These are phyloP conservation scores for Nevesoporus exiguus DNA, from an alignment of 768 basidiomycete species.

Conservation along the genomic window DNA sequence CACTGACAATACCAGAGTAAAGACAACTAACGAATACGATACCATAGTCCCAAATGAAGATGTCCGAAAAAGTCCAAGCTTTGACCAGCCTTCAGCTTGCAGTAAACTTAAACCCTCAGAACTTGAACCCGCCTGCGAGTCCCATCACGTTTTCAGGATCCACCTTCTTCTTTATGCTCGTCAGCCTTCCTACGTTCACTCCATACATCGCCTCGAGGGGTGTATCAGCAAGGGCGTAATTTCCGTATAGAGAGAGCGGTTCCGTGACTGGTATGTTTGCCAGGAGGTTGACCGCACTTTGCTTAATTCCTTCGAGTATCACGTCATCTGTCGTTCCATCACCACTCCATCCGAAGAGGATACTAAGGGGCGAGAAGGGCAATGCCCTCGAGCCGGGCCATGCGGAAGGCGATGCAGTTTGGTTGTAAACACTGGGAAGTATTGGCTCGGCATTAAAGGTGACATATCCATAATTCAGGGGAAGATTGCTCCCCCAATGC, in stretches of 20 bases:
- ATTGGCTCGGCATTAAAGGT: conserved; percentile 53
- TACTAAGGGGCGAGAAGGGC: conserved; percentile 44
- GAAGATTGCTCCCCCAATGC: conserved; percentile 40
- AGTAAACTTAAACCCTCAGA: conserved; percentile 25
- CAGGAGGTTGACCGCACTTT: conserved; percentile 40
- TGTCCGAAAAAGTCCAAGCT: conserved; percentile 1
- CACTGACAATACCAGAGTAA: not conserved
- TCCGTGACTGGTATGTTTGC: conserved; percentile 42
- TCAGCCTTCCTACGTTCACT: conserved; percentile 40
- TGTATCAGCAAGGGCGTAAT: conserved; percentile 56
- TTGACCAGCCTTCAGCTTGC: not conserved
- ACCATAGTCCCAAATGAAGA: conserved; percentile 5
- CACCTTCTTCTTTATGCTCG: conserved; percentile 38
- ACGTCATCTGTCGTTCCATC: conserved; percentile 35
- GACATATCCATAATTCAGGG: conserved; percentile 37
- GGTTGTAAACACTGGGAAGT: conserved; percentile 39
- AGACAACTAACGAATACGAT: not conserved
- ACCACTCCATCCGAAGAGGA: conserved; percentile 44
- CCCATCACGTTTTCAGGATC: conserved; percentile 64
- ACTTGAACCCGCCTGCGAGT: conserved; percentile 64
- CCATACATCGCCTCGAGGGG: conserved; percentile 52
- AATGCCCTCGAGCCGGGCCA: conserved; percentile 43
- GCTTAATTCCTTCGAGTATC: conserved; percentile 39
- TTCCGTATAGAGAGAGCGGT: conserved; percentile 49
- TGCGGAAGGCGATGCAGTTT: conserved; percentile 39